phyloP scores from a whole-genome alignment of 495 filamentous ascomycete species.

The Penicillium macrosclerotiorum region DNA sequence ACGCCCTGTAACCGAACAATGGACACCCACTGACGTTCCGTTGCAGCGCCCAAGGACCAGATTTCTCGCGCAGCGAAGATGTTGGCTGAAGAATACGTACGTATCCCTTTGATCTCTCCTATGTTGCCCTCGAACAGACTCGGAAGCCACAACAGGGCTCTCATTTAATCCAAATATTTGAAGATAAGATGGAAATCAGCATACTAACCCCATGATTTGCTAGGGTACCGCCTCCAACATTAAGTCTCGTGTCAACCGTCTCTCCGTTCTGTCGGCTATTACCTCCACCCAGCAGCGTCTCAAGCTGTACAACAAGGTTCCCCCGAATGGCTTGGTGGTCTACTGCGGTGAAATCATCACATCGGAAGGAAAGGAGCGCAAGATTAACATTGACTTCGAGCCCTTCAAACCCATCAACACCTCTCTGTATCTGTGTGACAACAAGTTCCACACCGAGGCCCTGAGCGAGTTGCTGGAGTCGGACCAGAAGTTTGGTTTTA shows the following conservation, averaged over 20 bases:
- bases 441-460: slow-evolving; percentile 99
- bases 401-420: slow-evolving; percentile 99
- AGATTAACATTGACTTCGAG: slow-evolving; percentile 99
- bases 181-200: no score
- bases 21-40: slow-evolving; percentile 15
- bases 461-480: slow-evolving; percentile 94
- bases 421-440: slow-evolving; percentile 97
- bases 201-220: no score
- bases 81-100: slow-evolving; percentile 99
- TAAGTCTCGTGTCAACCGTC: slow-evolving; percentile 97
- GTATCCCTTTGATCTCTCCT: no score
- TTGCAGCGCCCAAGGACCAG: slow-evolving; percentile 90
- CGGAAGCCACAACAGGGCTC: no score
- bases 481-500: slow-evolving; percentile 98
- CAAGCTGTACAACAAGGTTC: slow-evolving; percentile 98
- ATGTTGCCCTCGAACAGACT: no score
- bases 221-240: slow-evolving; percentile 98
- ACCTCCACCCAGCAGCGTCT: slow-evolving; percentile 98
- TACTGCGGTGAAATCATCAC: slow-evolving; percentile 99
- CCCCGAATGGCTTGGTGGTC: slow-evolving; percentile 93
- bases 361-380: slow-evolving; percentile 94
- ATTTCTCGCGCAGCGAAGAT: slow-evolving; percentile 95
- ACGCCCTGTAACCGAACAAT: no score
- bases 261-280: slow-evolving; percentile 95
- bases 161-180: no score